Conservation (phyloP, 257 asterid species). For the Solanum bulbocastanum region DNA sequence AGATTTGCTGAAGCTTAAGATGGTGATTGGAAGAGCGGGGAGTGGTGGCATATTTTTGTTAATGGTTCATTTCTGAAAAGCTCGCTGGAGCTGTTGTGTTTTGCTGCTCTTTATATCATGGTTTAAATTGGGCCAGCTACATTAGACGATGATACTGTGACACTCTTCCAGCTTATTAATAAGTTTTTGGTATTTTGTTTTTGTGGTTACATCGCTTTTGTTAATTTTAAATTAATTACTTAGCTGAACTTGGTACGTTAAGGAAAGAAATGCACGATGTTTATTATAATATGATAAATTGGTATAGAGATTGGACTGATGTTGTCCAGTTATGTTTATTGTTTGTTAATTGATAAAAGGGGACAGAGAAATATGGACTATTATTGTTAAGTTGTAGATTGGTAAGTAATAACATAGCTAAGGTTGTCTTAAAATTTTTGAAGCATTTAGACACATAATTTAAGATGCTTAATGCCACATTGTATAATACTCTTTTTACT, state of each 20-base stretch:
- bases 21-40: background rate
- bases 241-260: background rate
- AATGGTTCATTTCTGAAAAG: background rate
- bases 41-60: background rate
- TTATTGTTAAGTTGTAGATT: background rate
- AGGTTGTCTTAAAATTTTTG: background rate
- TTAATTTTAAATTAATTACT: background rate
- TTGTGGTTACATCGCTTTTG: background rate
- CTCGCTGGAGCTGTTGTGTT: background rate
- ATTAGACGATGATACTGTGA: background rate
- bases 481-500: too few species aligned
- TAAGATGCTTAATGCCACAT: too few species aligned
- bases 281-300: background rate
- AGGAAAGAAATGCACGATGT: background rate
- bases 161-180: background rate
- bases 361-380: background rate
- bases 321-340: background rate
- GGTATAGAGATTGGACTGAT: background rate
- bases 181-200: background rate
- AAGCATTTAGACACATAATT: too few species aligned
- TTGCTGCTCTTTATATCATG: background rate
- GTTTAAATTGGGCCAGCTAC: background rate
- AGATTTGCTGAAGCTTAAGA: slow-evolving; percentile 61
- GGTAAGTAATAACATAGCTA: background rate
- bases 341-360: background rate